Evolutionary conservation across 306 rosid genomes (phyloP), one percentile per base, ranked within the genome.

Genomic region (Senna tora): DNA sequence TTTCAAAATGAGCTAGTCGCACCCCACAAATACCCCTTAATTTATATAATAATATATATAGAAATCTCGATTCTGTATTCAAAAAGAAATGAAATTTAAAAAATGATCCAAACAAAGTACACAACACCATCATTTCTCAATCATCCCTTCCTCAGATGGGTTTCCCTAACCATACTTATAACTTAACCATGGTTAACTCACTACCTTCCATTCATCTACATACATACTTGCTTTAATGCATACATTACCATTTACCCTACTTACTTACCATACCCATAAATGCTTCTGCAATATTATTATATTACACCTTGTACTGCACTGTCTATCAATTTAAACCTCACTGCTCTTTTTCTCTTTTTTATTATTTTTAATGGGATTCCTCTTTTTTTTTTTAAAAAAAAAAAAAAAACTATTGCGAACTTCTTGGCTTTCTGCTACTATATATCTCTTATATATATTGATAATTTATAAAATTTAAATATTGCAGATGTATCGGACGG

Each of bases 401-500:
- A n/a, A n/a, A n/a, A n/a, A n/a, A n/a, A n/a, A n/a, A n/a, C n/a
- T n/a, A n/a, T n/a, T 7, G 32, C 21, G 25, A 68, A 43, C 30
- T 71, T 53, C 46, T 66, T 42, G 6, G 57, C 22, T 68, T 74
- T 41, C 51, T 73, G 5, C 58, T 15, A 36, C 7, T 25, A 25
- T 41, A 15, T 19, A 50, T 17, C 33, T 42, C 34, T 25, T 25
- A 3, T n/a, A n/a, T n/a, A 32, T 52, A 42, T 41, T 55, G 33
- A 32, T 42, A 42, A 32, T 59, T 36, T 38, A 5, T n/a, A 17
- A 55, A 55, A 64, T 75, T 72, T 70, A 5, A 66, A 75, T n/a
- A 12, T 25, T 83, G 30, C 82, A 94, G 98, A 94, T 94, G 98
- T 94, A 91, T 77, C 84, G 98, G 79, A 94, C 98, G 76, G 98